Percentiles rank a stretch among this genome's conserved stretches.
Evolutionary conservation across 257 asterid species (phyloP).

Genomic region (Nicotiana tabacum): DNA sequence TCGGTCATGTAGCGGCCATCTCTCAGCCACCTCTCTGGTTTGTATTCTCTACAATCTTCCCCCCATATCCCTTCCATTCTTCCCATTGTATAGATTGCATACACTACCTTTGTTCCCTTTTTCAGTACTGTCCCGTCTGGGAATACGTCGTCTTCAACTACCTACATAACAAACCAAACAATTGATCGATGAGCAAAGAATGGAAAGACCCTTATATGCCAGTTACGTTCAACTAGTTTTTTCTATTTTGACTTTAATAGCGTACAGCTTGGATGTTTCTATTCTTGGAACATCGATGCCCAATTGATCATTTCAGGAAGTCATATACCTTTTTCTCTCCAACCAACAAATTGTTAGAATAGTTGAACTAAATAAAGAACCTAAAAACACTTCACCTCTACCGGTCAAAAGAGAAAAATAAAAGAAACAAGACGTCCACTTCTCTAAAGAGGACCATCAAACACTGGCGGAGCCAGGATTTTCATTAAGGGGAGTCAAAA

Average conservation of each 20-base stretch:
- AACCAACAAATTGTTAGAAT: not conserved
- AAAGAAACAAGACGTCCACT: not conserved
- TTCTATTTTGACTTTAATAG: not conserved
- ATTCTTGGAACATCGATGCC: not conserved
- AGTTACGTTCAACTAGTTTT: not conserved
- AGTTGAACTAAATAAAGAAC: not conserved
- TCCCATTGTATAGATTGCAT: slow-evolving; percentile 91
- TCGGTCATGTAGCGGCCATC: slow-evolving; percentile 77
- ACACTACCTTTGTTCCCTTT: slow-evolving; percentile 88
- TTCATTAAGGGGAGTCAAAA: no score
- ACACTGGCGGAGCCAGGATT: no score
- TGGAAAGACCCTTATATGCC: not conserved
- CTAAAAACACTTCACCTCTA: not conserved
- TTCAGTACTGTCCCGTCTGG: slow-evolving; percentile 82
- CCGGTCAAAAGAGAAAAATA: not conserved
- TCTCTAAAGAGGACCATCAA: not conserved
- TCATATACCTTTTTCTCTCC: not conserved
- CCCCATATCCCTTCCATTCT: slow-evolving; percentile 94
- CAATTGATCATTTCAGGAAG: not conserved
- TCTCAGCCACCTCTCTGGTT: slow-evolving; percentile 89
- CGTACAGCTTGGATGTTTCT: not conserved
- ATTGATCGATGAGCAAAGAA: not conserved
- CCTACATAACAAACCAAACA: slow-evolving; percentile 29
- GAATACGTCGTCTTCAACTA: slow-evolving; percentile 67
- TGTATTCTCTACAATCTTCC: slow-evolving; percentile 68